Base-by-base conservation (phyloP, 192 early-diverging fungal species). In the Physocladia obscura region DNA sequence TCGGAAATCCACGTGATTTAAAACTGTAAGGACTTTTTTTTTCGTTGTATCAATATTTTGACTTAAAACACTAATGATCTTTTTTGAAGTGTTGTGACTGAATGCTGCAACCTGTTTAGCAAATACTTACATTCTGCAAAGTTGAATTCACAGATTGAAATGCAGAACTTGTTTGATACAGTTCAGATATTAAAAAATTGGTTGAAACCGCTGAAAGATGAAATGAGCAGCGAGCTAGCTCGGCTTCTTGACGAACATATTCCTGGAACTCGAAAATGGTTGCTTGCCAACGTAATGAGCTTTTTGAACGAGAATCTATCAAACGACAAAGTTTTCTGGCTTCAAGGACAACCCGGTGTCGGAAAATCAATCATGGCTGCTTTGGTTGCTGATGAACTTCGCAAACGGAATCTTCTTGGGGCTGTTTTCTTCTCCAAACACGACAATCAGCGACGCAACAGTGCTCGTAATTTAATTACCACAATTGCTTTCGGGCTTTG, bases 381-480 rank as follows among this genome's bases (percentile, higher is more conserved):
- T 6, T 40, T 62, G 15, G 47, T 70, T 21, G 57, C 65, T 57
- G 48, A 74, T 36, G 30, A 49, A n/a, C 58, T 74, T 21, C 72
- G 55, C 47, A 17, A 49, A 29, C 29, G 52, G 50, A 54, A 74
- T 74, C 49, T 67, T 51, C 71, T 74, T 58, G 71, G 71, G 19
- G 70, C 35, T 58, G 38, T 49, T 29, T 73, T 73, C 38, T 73
- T 74, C 69, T 52, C 50, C 32, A 70, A 70, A 57, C 59, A 69
- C 31, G 69, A 70, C 47, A 54, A 70, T 67, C 11, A 31, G 11
- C 11, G 47, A 6, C 3, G 69, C n/a, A 70, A 44, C 30, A 47
- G 37, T 44, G 55, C 57, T 4, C 6, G 21, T 8, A 40, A 30
- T 13, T 15, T 70, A 17, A 47, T 70, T 29, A 24, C 19, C 21